A percentile compares a stretch with the other conserved stretches of the same genome.
Evolutionary conservation across 768 basidiomycete genomes (phyloP).

Genomic region (Kwoniella shandongensis): DNA sequence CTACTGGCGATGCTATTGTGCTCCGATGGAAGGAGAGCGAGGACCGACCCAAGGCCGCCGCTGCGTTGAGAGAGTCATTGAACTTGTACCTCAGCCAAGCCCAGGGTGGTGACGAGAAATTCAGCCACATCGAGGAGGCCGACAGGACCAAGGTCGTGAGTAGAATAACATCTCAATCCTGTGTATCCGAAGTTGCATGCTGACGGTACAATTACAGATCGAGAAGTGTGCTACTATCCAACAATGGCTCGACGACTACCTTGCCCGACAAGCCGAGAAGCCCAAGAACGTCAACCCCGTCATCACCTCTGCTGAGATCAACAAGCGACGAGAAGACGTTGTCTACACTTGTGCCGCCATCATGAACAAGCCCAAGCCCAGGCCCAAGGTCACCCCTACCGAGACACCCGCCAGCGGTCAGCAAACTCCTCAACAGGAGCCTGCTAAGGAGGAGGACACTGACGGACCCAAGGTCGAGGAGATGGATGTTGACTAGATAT

Average conservation of each 20-base stretch:
- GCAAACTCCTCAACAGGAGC: slow-evolving; percentile 49
- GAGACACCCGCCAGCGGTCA: slow-evolving; percentile 30
- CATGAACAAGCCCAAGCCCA: slow-evolving; percentile 88
- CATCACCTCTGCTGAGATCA: slow-evolving; percentile 74
- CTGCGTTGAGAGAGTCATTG: slow-evolving; percentile 79
- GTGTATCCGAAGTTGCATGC: not conserved
- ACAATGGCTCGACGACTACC: slow-evolving; percentile 95
- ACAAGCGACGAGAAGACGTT: slow-evolving; percentile 89
- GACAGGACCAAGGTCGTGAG: slow-evolving; percentile 54
- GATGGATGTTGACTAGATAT: slow-evolving; percentile 53
- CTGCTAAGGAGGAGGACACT: slow-evolving; percentile 45
- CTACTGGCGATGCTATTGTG: slow-evolving; percentile 80
- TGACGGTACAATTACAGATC: slow-evolving; percentile 67
- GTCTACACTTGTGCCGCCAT: slow-evolving; percentile 87
- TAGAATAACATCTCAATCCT: slow-evolving; percentile 5
- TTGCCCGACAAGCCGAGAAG: slow-evolving; percentile 78
- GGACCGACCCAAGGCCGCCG: slow-evolving; percentile 69
- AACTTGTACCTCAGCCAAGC: slow-evolving; percentile 83
- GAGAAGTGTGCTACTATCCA: slow-evolving; percentile 86
- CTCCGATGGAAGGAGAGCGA: slow-evolving; percentile 80
- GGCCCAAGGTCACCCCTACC: slow-evolving; percentile 59
- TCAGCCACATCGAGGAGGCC: slow-evolving; percentile 75
- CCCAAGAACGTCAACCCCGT: slow-evolving; percentile 86
- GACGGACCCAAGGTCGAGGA: slow-evolving; percentile 40
- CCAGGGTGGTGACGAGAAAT: slow-evolving; percentile 73